Evolutionary conservation across 768 basidiomycete genomes (phyloP), one percentile per base, ranked within the genome.

Genomic region (Daedaleopsis nitida): DNA sequence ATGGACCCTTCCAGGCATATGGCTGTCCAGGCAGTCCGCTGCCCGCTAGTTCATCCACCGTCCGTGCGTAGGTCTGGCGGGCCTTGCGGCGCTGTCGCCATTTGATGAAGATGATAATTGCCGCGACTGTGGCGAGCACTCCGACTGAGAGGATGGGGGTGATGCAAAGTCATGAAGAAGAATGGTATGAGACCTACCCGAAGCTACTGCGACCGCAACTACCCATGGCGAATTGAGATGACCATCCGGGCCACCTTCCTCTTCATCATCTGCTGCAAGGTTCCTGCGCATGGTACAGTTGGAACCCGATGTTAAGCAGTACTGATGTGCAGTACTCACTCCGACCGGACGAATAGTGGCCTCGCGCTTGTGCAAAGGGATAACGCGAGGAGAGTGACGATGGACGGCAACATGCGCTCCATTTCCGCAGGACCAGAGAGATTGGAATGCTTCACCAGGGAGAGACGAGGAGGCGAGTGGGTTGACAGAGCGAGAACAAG

Each of bases 151-250:
- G 53, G 38, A 48, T 27, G 38, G 24, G 8, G 5, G 42, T 5
- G 39, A 42, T 3, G 3, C 27, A 32, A 42, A 10, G 39, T 42
- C 39, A 13, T 24, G n/a, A n/a, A 50, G 23, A 14, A 37, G 19
- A 19, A 7, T 1, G 27, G 50, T 12, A 52, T 19, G 14, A 35
- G 45, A 61, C 69, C 21, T 48, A 73, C 73, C 62, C 21, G 70
- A 56, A 13, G 66, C 59, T 9, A 67, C 66, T 4, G 67, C 68
- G 6, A 74, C 68, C 21, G 68, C 73, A 21, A 70, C 68, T 37
- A 72, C 71, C 73, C 73, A 74, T 5, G 66, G 58, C 17, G 61
- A 55, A n/a, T 62, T 66, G 19, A 73, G 52, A 48, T 70, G 70
- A 11, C 68, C 68, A 16, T 63, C 59, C 14, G 58, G 61, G 16